Evolutionary conservation across 345 rosid species (phyloP), one percentile per base, ranked within the genome.

Genomic region (Raphanus raphanistrum): DNA sequence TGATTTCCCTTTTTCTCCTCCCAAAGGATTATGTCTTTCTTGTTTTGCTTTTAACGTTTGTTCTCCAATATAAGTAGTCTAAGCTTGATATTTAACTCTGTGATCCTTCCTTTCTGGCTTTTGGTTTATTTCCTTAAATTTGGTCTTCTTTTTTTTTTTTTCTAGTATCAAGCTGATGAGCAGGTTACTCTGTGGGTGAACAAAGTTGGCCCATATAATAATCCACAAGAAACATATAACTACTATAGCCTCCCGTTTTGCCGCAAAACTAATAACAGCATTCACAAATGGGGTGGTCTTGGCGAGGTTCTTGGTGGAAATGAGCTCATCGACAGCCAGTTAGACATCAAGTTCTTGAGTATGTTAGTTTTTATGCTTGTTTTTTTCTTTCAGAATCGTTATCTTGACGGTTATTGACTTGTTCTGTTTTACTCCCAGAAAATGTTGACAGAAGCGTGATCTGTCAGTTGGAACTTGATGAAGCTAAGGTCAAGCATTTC

Each of bases 231-330:
- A 86, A 94, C 97, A 8, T 94, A 94, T 83, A 94, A 94, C 85
- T 94, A 94, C 79, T 90, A 90, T 85, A 88, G 92, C 83, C 97
- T 94, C 78, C 97, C 98, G 4, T 94, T 87, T 84, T 94, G 98
- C 77, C 90, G 80, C 61, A 82, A 80, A 26, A 60, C 84, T 75
- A 81, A 69, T 15, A 85, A 80, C 85, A 68, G 21, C 65, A 11
- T 70, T 76, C 98, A 94, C 85, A 94, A 94, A 80, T 94, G 97
- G 98, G 98, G 94, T 82, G 98, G 97, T 59, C 97, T 94, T 76
- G 98, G 97, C 71, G 98, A 94, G 84, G 98, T 91, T 79, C 88
- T 94, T 9, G 98, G 98, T 79, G 98, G 98, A 76, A 94, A 94
- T 80, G 98, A 94, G 80, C 98, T 94, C 72, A 91, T 94, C 63